Evolutionary conservation across 208 protist genomes (phyloP).

Genomic region (Wallacemonas sp.): DNA sequence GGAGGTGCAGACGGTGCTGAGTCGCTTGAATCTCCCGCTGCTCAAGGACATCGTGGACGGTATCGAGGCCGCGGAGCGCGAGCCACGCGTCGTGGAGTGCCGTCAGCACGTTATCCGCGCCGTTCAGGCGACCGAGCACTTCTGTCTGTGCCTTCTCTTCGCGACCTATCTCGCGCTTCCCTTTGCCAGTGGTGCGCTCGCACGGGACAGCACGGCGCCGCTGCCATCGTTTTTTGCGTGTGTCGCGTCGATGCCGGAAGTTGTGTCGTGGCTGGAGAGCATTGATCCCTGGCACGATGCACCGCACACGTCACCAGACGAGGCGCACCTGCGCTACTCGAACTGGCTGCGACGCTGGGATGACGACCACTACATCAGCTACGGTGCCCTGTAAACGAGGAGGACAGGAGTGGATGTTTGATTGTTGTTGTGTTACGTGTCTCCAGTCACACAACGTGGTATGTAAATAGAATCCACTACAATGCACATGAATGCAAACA

Average conservation of each 20-base stretch:
- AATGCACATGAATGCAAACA: no score
- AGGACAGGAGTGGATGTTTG: no score
- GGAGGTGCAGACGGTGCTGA: constrained; percentile 2
- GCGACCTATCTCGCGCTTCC: constrained; percentile 48
- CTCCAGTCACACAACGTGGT: no score
- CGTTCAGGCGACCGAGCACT: constrained; percentile 47
- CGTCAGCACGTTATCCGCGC: constrained; percentile 21
- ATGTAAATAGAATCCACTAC: no score
- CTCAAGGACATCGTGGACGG: constrained; percentile 21
- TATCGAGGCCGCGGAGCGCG: constrained; percentile 24
- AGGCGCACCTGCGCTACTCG: constrained; percentile 66
- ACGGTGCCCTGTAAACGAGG: constrained; percentile 31
- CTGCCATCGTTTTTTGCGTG: constrained; percentile 48
- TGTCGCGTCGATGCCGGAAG: constrained; percentile 22
- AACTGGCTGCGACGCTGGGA: constrained; percentile 87
- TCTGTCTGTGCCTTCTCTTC: constrained; percentile 63
- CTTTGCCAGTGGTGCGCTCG: constrained; percentile 19
- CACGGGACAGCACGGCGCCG: constrained; percentile 3
- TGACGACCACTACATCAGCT: constrained; percentile 73
- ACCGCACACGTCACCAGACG: constrained; percentile 47
- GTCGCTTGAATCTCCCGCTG: not conserved
- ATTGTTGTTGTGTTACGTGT: no score
- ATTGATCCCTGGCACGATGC: constrained; percentile 70
- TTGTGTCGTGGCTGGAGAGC: constrained; percentile 43
- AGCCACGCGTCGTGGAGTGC: constrained; percentile 20